A percentile compares a stretch with the other conserved stretches of the same genome.
phyloP scores from a whole-genome alignment of 768 basidiomycete species.

The Tephrocybe sp. region DNA sequence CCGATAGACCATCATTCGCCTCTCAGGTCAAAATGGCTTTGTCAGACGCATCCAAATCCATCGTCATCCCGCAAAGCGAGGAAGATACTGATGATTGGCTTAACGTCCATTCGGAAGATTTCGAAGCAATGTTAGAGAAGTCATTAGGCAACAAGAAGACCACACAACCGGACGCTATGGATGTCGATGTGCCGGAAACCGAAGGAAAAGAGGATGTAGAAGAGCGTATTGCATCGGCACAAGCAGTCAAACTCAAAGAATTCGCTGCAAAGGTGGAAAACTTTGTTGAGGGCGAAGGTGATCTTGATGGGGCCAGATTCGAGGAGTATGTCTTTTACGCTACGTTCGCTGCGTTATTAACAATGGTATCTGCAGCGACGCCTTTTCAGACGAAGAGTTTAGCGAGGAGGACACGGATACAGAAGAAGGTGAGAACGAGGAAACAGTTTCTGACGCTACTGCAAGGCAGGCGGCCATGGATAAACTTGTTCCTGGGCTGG shows the following conservation, averaged over 20 bases:
- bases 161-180: slow-evolving; percentile 38
- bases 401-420: slow-evolving; percentile 53
- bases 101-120: slow-evolving; percentile 69
- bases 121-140: slow-evolving; percentile 70
- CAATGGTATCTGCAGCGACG: slow-evolving; percentile 46
- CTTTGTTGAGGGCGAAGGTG: slow-evolving; percentile 92
- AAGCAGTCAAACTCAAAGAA: slow-evolving; percentile 68
- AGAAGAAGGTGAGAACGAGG: slow-evolving; percentile 43
- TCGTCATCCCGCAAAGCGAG: slow-evolving; percentile 2
- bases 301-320: slow-evolving; percentile 85
- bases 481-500: slow-evolving; percentile 76
- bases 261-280: slow-evolving; percentile 83
- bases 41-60: background rate
- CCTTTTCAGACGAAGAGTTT: slow-evolving; percentile 64
- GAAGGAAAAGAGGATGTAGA: slow-evolving; percentile 33
- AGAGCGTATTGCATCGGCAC: slow-evolving; percentile 57
- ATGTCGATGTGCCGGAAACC: slow-evolving; percentile 43
- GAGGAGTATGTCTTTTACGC: slow-evolving; percentile 62
- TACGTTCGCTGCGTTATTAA: slow-evolving; percentile 1
- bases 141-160: slow-evolving; percentile 28
- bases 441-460: slow-evolving; percentile 28
- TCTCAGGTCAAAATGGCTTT: slow-evolving; percentile 52
- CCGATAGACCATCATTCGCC: slow-evolving; percentile 75
- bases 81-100: slow-evolving; percentile 73
- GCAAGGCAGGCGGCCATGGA: slow-evolving; percentile 71